Evolutionary conservation across 2,329 filamentous ascomycete species (phyloP).

Genomic region (Diaporthe ilicicola): DNA sequence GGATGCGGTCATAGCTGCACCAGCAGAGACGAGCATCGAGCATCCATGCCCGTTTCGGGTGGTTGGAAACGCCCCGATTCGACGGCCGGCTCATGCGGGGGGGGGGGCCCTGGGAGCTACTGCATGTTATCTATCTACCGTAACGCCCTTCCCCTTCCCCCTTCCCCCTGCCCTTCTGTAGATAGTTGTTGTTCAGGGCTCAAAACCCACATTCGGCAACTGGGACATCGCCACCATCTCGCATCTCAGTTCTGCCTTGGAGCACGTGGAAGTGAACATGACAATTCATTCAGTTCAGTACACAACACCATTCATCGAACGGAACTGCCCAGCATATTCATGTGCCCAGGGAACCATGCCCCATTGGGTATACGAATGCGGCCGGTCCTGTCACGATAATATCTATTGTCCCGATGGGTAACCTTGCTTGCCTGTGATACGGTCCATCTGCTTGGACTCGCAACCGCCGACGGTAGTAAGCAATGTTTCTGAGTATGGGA

Average conservation of each 20-base stretch:
- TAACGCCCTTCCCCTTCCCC: too few relatives aligned
- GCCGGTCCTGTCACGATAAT: not conserved
- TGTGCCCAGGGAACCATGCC: not conserved
- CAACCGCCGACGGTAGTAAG: not conserved
- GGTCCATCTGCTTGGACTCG: constrained; percentile 1
- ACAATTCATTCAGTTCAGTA: not conserved
- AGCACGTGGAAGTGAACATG: not conserved
- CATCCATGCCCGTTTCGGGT: constrained; percentile 8
- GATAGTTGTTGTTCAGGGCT: too few relatives aligned
- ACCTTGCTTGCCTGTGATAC: constrained; percentile 1
- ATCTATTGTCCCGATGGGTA: not conserved
- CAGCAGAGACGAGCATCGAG: not conserved
- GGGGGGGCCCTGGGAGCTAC: not conserved
- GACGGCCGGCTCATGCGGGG: not conserved
- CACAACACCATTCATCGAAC: not conserved
- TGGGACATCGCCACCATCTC: not conserved
- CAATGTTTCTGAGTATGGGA: not conserved
- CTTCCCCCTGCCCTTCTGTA: too few relatives aligned
- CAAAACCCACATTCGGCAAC: not conserved
- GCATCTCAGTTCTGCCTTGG: not conserved
- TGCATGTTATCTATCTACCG: not conserved
- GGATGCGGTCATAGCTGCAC: not conserved
- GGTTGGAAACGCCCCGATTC: constrained; percentile 11
- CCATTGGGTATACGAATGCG: not conserved
- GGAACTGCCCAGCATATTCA: not conserved